Evolutionary conservation across 2,329 filamentous ascomycete genomes (phyloP), one percentile per base, ranked within the genome.

Genomic region (Cylindrodendrum hubeiense): DNA sequence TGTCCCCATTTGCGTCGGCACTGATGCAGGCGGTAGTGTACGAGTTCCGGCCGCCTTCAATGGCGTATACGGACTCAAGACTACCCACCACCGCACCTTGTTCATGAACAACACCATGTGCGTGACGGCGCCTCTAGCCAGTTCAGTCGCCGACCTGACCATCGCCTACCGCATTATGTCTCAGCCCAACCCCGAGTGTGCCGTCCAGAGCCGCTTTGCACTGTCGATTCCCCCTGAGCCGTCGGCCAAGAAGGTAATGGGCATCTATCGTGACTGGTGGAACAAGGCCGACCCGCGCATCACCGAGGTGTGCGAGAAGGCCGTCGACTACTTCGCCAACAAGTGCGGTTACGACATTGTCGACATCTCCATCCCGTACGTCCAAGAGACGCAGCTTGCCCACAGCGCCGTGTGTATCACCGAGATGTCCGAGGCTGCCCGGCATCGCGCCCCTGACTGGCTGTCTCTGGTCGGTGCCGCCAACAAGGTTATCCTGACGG

Each of bases 101-200:
- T 83, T 80, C 63, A 83, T 85, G 78, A 82, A 82, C 72, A 85
- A 83, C 58, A 84, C 83, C 59, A 84, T 89, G 74, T 85, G 84
- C 60, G 91, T 96, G 17, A 83, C 88, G 7, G 93, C 93, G 0
- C 94, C 95, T 8, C 87, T 97, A 73, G 91, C 93, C 17, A 86
- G 89, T 51, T 95, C 87, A 59, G 92, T 92, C 67, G 84, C 90
- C 37, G 95, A 97, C 74, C 87, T 98, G 6, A 91, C 91, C 66
- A 85, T 94, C 56, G 91, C 92, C n/a, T 98, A 96, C 81, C 90
- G 93, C 53, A 77, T 93, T 72, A 94, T 97, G 86, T 87, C 92
- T 2, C 86, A 89, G 56, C 92, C 93, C 0, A 87, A 97, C 72
- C 87, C 90, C 0, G 79, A 84, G 3, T 86, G 91, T 75, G 82